Base-by-base conservation (phyloP, 805 yeast genomes). In the Komagataella mondaviorum region DNA sequence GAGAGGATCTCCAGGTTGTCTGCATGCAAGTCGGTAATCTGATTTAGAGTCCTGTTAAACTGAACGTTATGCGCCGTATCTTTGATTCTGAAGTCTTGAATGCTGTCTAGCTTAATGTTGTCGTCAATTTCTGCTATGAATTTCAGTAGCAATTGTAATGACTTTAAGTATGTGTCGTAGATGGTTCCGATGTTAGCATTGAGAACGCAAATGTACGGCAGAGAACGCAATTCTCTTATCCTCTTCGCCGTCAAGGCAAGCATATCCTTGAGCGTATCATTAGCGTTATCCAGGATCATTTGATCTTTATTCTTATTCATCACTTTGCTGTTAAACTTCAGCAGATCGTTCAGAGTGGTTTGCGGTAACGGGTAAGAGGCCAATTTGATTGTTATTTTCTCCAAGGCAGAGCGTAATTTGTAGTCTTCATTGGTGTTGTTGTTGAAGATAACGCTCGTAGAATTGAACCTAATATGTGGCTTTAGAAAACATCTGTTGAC, bases 181-280 rank as follows among this genome's bases (percentile, higher is more conserved):
- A 86, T 83, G 57, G 78, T 79, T 8, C 91, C 84, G 50, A 91
- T 83, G 59, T 87, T 80, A 5, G 97, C 97, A 62, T 91, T 91
- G 55, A 91, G 66, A 52, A 89, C 83, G 48, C 84, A 88, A 57
- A 90, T 75, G 63, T 88, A 91, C 0, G 96, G 96, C 51, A 91
- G 68, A 47, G 75, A 71, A 55, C 91, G 76, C 56, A 91, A 79
- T 24, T 83, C 83, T 36, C 75, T 73, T 16, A 89, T 64, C 55
- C 96, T 71, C 51, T 82, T 78, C 6, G 95, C 87, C 51, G 88
- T 81, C 57, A 78, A 73, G 0, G 79, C 73, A 20, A 85, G 62
- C 46, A 85, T 60, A 49, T 73, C 70, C 53, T 78, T 76, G 14
- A 83, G 69, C 0, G 89, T 81, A 12, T 76, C 76, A 47, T 73